Evolutionary conservation across 208 protist genomes (phyloP).

Genomic region (Acanthamoeba sp.): DNA sequence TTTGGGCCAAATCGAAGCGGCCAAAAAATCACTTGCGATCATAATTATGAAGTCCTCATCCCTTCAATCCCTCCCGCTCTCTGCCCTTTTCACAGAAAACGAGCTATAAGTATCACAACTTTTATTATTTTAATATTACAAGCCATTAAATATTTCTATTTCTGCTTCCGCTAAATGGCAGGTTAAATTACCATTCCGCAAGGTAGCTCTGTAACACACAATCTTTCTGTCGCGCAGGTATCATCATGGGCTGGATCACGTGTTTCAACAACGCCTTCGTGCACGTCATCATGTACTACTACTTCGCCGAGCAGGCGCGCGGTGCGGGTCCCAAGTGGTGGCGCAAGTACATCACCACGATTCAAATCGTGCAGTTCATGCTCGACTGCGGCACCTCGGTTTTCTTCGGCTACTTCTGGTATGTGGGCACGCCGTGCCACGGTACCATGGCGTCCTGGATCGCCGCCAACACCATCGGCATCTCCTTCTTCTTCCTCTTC

Average conservation of each 20-base stretch:
- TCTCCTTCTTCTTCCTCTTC: conserved; percentile 55
- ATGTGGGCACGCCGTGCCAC: background rate
- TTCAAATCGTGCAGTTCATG: conserved; percentile 37
- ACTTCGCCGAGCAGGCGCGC: conserved; percentile 75
- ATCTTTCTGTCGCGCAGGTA: background rate
- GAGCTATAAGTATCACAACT: too few relatives aligned
- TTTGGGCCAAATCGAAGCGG: background rate
- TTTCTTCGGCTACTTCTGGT: conserved; percentile 43
- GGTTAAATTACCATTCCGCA: background rate
- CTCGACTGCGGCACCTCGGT: conserved; percentile 13
- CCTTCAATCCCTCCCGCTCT: too few relatives aligned
- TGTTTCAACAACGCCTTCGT: conserved; percentile 80
- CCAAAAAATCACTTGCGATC: too few relatives aligned
- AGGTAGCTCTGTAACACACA: background rate
- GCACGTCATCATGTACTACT: conserved; percentile 85
- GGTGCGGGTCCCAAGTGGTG: conserved; percentile 81
- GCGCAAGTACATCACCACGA: conserved; percentile 41
- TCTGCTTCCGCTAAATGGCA: too few relatives aligned
- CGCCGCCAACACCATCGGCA: background rate
- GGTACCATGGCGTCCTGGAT: background rate
- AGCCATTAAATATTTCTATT: too few relatives aligned
- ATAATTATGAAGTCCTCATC: too few relatives aligned
- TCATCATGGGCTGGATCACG: conserved; percentile 34
- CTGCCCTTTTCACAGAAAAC: too few relatives aligned
- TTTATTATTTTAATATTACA: too few relatives aligned